Evolutionary conservation across 1,284 basidiomycete genomes (phyloP).

Genomic region (Taiwanofungus camphoratus): DNA sequence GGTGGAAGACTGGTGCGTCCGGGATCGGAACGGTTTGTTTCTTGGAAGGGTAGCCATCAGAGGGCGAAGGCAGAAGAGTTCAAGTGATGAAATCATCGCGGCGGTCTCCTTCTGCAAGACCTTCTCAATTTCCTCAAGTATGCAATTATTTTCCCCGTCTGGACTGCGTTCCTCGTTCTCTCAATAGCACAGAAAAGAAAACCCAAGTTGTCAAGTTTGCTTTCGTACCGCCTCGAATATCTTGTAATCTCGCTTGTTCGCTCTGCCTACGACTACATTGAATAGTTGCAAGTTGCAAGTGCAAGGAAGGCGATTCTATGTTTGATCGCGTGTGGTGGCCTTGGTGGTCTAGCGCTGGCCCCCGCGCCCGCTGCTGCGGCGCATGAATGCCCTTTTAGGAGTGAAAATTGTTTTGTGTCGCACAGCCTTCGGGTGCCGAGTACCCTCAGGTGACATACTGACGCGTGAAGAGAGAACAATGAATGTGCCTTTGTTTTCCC

Average conservation of each 20-base stretch:
- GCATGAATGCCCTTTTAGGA: background rate
- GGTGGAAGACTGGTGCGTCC: background rate
- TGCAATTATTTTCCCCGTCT: slow-evolving; percentile 26
- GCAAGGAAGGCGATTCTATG: slow-evolving; percentile 18
- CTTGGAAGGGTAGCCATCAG: slow-evolving; percentile 15
- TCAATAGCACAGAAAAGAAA: slow-evolving; percentile 37
- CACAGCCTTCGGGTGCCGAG: background rate
- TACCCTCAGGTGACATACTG: no score
- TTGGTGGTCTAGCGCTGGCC: background rate
- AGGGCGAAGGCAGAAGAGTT: slow-evolving; percentile 24
- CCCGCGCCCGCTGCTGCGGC: background rate
- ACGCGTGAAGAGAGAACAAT: no score
- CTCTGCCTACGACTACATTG: slow-evolving; percentile 20
- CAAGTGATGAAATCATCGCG: slow-evolving; percentile 26
- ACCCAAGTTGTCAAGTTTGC: slow-evolving; percentile 41
- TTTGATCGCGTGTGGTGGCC: slow-evolving; percentile 7
- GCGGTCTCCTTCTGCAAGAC: slow-evolving; percentile 22
- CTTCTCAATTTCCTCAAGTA: slow-evolving; percentile 19
- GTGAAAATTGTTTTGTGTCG: background rate
- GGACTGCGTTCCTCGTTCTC: slow-evolving; percentile 22
- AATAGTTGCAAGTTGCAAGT: slow-evolving; percentile 20
- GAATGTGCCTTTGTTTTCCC: no score
- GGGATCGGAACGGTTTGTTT: slow-evolving; percentile 15
- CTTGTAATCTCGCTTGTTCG: slow-evolving; percentile 14
- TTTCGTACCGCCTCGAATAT: slow-evolving; percentile 25